phyloP scores from a whole-genome alignment of 148 eudicot species.

The Chenopodium formosanum region DNA sequence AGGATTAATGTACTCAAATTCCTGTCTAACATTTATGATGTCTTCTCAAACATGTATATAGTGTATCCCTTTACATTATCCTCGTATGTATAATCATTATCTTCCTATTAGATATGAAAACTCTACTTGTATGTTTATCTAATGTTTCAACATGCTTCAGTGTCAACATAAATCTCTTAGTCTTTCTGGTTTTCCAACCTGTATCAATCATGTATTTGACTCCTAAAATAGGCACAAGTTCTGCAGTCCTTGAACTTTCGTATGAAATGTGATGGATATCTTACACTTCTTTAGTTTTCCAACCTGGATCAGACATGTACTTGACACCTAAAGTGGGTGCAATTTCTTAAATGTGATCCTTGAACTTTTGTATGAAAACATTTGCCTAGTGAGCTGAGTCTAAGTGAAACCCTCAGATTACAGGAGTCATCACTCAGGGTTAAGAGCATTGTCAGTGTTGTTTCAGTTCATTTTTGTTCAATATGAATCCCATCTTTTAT shows the following conservation, averaged over 20 bases:
- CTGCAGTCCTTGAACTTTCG: not conserved
- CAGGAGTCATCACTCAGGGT: not conserved
- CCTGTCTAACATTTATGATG: not conserved
- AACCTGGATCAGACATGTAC: not conserved
- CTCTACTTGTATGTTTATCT: not conserved
- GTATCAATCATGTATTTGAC: not conserved
- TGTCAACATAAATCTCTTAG: not conserved
- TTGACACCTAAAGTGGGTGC: not conserved
- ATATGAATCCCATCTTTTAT: not conserved
- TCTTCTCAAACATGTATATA: not conserved
- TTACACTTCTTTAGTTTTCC: not conserved
- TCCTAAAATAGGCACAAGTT: not conserved
- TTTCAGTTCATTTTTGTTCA: not conserved
- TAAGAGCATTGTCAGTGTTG: not conserved
- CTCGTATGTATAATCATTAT: not conserved
- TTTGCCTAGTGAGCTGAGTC: not conserved
- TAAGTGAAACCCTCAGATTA: not conserved
- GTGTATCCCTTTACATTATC: too few relatives aligned
- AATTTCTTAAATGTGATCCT: not conserved
- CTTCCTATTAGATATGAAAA: not conserved
- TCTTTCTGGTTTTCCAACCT: not conserved
- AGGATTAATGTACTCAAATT: not conserved
- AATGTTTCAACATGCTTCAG: not conserved
- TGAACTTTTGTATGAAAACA: not conserved
- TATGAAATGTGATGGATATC: not conserved